Percentiles rank a stretch among this genome's conserved stretches.
Evolutionary conservation across 2,329 filamentous ascomycete species (phyloP).

Genomic region (Monosporascus sp.): DNA sequence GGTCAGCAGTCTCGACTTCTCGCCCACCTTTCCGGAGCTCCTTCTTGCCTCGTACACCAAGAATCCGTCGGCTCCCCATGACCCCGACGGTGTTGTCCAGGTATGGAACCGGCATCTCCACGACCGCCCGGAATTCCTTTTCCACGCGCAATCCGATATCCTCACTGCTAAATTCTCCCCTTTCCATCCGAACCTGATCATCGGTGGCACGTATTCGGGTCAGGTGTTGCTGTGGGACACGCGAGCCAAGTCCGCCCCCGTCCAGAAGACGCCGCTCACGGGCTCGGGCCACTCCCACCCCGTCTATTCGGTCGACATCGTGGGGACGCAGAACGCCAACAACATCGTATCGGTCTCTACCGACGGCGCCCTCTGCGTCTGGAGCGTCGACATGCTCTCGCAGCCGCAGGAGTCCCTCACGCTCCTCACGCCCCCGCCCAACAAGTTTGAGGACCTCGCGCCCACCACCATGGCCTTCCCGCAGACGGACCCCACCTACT

Average conservation of each 20-base stretch:
- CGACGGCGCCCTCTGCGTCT: constrained; percentile 92
- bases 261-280: constrained; percentile 93
- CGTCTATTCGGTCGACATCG: constrained; percentile 90
- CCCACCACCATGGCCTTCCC: constrained; percentile 95
- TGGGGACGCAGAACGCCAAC: constrained; percentile 97
- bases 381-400: constrained; percentile 96
- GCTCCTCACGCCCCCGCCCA: constrained; percentile 75
- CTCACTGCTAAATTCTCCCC: constrained; percentile 97
- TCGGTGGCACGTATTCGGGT: constrained; percentile 93
- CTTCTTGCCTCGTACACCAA: constrained; percentile 95
- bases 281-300: constrained; percentile 94
- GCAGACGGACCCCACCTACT: constrained; percentile 91
- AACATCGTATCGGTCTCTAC: constrained; percentile 97
- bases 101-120: constrained; percentile 97
- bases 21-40: constrained; percentile 89
- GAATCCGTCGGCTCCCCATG: constrained; percentile 89
- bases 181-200: constrained; percentile 92
- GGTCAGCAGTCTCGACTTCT: constrained; percentile 94
- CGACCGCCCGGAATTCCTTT: constrained; percentile 90
- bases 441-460: constrained; percentile 89
- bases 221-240: constrained; percentile 98
- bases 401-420: constrained; percentile 93
- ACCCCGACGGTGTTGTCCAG: constrained; percentile 88
- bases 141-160: constrained; percentile 93
- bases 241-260: constrained; percentile 78